Conservation (phyloP, 805 yeast genomes). For the Kurtzmaniella fragi region DNA sequence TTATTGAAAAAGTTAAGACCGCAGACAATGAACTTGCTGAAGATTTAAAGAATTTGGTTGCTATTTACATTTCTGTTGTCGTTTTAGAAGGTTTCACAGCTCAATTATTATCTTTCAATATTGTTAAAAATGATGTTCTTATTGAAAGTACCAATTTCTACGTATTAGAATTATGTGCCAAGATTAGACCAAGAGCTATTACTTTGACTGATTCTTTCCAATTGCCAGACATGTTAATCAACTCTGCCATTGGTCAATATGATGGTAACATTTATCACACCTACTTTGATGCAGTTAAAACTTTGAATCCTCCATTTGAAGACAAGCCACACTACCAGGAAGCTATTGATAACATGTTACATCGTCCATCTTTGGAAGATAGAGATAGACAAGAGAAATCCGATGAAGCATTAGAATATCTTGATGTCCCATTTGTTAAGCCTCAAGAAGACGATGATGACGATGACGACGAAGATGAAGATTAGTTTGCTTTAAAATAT, state of each 20-base stretch:
- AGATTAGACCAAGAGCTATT: slow-evolving; percentile 59
- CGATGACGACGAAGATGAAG: no score
- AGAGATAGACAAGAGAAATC: slow-evolving; percentile 29
- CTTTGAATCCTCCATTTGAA: slow-evolving; percentile 43
- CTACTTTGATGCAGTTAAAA: slow-evolving; percentile 56
- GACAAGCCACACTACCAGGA: slow-evolving; percentile 60
- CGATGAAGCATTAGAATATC: slow-evolving; percentile 21
- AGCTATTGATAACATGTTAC: slow-evolving; percentile 28
- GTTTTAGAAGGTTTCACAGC: slow-evolving; percentile 67
- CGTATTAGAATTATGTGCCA: slow-evolving; percentile 23
- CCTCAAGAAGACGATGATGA: no score
- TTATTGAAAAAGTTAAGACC: slow-evolving; percentile 31
- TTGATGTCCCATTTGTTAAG: neutral
- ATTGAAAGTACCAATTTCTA: slow-evolving; percentile 8
- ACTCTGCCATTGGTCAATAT: slow-evolving; percentile 75
- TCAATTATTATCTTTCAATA: slow-evolving; percentile 60
- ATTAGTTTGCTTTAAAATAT: no score
- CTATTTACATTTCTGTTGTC: slow-evolving; percentile 44
- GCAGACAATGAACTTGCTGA: slow-evolving; percentile 37
- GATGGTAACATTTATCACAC: slow-evolving; percentile 82
- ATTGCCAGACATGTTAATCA: slow-evolving; percentile 73
- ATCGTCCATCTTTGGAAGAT: slow-evolving; percentile 25
- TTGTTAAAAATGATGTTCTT: slow-evolving; percentile 41
- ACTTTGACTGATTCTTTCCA: slow-evolving; percentile 82
- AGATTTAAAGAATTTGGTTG: slow-evolving; percentile 50